Evolutionary conservation across 2,329 filamentous ascomycete genomes (phyloP), one percentile per base, ranked within the genome.

Genomic region (Fusarium sp.): DNA sequence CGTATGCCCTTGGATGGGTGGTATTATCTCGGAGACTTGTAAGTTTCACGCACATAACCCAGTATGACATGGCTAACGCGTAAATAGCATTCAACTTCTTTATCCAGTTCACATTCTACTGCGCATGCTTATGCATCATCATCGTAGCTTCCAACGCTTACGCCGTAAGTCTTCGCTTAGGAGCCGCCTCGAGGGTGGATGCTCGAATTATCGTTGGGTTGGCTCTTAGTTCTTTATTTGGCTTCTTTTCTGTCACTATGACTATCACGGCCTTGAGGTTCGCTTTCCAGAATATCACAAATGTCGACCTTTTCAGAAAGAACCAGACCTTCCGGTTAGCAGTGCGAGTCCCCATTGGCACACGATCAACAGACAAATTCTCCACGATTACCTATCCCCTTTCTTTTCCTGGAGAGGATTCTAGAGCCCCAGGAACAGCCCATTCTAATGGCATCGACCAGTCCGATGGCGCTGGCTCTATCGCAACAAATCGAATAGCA

Each of bases 1-100:
- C 77, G 96, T 94, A 75, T 99, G 96, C 76, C 96, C 95, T 0
- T 98, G 92, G 92, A 94, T 97, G n/a, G 95, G 95, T 6, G 96
- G 95, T 24, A 92, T 97, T 70, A 90, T 99, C 12, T 92, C 90
- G 0, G 94, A 98, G 78, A 94, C 89, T 3, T 89, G 87, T 89
- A 75, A 78, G 87, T 79, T 16, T 43, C 12, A 44, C 15, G 20
- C 10, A 27, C n/a, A 10, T 15, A 43, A 24, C 20, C 64, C 32
- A 49, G 43, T 52, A 18, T 38, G 44, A 27, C 11, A 15, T 10
- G 15, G 30, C 61, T 65, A 51, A 69, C 38, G 25, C 22, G 6
- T n/a, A 3, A 15, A 25, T 61, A 89, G 87, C 91, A 4, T 94
- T 95, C 83, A 98, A 98, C 75, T 98, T 93, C 80, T 98, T 99